Evolutionary conservation across 768 basidiomycete genomes (phyloP).

Genomic region (Coprinopsis marcescibilis): DNA sequence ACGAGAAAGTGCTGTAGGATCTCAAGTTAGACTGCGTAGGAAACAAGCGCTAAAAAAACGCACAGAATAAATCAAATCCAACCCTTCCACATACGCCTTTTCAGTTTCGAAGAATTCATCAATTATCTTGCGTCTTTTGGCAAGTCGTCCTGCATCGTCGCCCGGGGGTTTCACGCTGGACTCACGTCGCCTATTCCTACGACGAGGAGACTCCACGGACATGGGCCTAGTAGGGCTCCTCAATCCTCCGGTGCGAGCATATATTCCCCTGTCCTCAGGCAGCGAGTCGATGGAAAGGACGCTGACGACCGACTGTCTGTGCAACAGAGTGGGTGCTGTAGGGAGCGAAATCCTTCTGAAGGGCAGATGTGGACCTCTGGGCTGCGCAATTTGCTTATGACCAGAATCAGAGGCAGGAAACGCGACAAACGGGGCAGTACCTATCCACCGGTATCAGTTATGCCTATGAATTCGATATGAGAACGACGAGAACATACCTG

Average conservation of each 20-base stretch:
- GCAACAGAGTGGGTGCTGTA: slow-evolving; percentile 41
- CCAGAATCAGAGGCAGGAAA: slow-evolving; percentile 23
- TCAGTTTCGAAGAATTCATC: slow-evolving; percentile 81
- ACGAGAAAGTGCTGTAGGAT: slow-evolving; percentile 66
- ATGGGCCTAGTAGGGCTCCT: slow-evolving; percentile 24
- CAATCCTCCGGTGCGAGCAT: slow-evolving; percentile 7
- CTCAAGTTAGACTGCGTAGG: neutral
- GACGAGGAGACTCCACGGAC: slow-evolving; percentile 35
- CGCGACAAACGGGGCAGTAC: slow-evolving; percentile 12
- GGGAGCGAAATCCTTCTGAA: slow-evolving; percentile 62
- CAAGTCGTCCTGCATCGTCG: slow-evolving; percentile 39
- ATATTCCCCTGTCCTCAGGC: slow-evolving; percentile 39
- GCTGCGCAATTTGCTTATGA: slow-evolving; percentile 25
- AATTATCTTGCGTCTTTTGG: slow-evolving; percentile 65
- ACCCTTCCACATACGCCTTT: slow-evolving; percentile 71
- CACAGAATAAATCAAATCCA: slow-evolving; percentile 79
- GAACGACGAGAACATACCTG: neutral
- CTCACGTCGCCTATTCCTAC: slow-evolving; percentile 32
- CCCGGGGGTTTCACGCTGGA: slow-evolving; percentile 29
- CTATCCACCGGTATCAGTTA: neutral
- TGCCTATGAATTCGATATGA: neutral
- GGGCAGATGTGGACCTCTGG: slow-evolving; percentile 44
- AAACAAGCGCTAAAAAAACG: slow-evolving; percentile 19
- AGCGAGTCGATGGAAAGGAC: slow-evolving; percentile 71
- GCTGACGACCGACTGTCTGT: slow-evolving; percentile 65